Conservation (phyloP, 2,329 filamentous ascomycete genomes). For the Aaosphaeria arxii region DNA sequence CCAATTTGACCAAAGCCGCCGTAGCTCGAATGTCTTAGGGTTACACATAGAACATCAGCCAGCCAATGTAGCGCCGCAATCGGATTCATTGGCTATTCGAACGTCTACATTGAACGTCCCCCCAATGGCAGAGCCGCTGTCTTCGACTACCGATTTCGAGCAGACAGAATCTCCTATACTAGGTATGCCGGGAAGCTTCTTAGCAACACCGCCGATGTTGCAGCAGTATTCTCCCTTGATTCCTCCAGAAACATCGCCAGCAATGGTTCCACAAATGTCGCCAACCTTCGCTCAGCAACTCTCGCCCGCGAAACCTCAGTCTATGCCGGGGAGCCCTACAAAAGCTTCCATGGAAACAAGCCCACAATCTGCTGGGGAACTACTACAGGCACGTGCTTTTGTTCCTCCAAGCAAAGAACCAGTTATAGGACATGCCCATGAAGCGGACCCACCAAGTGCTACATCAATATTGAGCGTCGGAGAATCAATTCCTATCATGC, state of each 20-base stretch:
- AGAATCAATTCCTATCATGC: constrained; percentile 57
- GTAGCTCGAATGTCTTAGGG: not conserved
- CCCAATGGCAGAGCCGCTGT: constrained; percentile 26
- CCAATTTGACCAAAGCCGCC: not conserved
- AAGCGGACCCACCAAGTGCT: constrained; percentile 9
- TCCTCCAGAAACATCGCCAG: not conserved
- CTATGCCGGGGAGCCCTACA: not conserved
- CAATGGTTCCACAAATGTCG: not conserved
- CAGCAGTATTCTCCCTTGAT: constrained; percentile 10
- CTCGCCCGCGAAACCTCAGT: not conserved
- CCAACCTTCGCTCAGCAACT: too few species aligned
- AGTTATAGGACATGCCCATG: constrained; percentile 16
- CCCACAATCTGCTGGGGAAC: constrained; percentile 11
- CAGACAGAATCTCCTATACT: constrained; percentile 62
- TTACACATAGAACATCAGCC: not conserved
- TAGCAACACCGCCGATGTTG: constrained; percentile 33
- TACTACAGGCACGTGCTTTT: constrained; percentile 28
- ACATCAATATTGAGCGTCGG: constrained; percentile 50
- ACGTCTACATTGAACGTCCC: constrained; percentile 26
- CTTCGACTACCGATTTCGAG: constrained; percentile 43
- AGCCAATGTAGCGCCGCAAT: not conserved
- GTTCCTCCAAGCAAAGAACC: constrained; percentile 10
- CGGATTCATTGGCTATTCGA: constrained; percentile 21
- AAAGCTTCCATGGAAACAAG: constrained; percentile 1
- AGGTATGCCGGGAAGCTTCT: constrained; percentile 64